phyloP scores from a whole-genome alignment of 1,284 basidiomycete genomes.

The Malassezia dermatis region DNA sequence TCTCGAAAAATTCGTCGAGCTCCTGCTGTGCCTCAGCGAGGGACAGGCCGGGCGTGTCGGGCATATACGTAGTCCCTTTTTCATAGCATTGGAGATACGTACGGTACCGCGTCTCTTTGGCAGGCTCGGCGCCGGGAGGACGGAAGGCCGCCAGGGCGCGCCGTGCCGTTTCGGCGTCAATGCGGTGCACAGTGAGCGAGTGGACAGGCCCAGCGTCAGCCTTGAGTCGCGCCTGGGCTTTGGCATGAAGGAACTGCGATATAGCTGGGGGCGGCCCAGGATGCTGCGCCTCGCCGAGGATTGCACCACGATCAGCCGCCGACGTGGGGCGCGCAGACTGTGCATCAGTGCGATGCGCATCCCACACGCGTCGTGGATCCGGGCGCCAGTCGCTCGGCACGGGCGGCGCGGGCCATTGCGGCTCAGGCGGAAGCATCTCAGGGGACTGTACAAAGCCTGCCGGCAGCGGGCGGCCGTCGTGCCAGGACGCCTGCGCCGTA shows the following conservation, averaged over 20 bases:
- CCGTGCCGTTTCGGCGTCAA: constrained; percentile 68
- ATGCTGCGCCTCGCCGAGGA: constrained; percentile 69
- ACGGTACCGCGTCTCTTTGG: constrained; percentile 74
- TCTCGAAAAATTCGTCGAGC: constrained; percentile 71
- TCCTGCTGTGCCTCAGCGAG: constrained; percentile 60
- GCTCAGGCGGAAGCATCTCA: constrained; percentile 53
- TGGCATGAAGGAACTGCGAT: constrained; percentile 83
- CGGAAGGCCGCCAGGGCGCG: constrained; percentile 79
- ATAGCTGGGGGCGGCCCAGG: constrained; percentile 65
- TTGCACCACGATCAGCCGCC: constrained; percentile 59
- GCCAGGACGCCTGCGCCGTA: constrained; percentile 51
- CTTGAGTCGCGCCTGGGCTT: constrained; percentile 73
- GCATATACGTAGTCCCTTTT: constrained; percentile 33
- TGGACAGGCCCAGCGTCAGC: constrained; percentile 50
- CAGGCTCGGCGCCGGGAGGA: constrained; percentile 67
- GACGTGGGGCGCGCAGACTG: constrained; percentile 51
- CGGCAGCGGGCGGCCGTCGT: constrained; percentile 64
- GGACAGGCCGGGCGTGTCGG: background rate
- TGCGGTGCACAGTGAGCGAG: constrained; percentile 54
- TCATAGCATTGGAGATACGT: constrained; percentile 69
- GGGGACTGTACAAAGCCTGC: constrained; percentile 66
- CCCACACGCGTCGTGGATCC: constrained; percentile 68
- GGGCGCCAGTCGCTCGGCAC: constrained; percentile 75
- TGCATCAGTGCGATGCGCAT: constrained; percentile 17
- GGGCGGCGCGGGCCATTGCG: constrained; percentile 63